Base-by-base conservation (phyloP, 768 basidiomycete species). In the Boletus vermiculosoides region DNA sequence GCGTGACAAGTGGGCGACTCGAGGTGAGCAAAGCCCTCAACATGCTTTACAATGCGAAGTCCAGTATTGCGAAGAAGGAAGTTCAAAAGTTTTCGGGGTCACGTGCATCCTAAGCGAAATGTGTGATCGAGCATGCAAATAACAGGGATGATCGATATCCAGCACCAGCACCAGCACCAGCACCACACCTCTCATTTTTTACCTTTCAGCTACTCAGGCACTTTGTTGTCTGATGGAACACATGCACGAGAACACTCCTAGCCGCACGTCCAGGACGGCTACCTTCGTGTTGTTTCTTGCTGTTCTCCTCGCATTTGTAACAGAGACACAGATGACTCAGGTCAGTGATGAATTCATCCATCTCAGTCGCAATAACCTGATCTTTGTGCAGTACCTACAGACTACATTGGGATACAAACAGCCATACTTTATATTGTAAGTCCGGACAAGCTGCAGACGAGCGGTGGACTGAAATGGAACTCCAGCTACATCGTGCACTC, bases 361-460 rank as follows among this genome's bases (percentile, higher is more conserved):
- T 46, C n/a, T 18, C 28, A 25, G 13, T 25, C 30, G 13, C 28
- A 28, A 18, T 45, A 16, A 33, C 39, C 52, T 66, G 30, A 66
- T 33, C 45, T 7, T 50, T 39, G 45, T 54, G 42, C 59, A 94
- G 91, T 87, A 93, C 73, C 84, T 96, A 15, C 90, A 94, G 71
- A 84, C 84, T 1, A 80, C 79, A 1, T 74, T 92, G 31, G 83
- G 78, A 34, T 99, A 90, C 74, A 80, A 85, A 51, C 91, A 97
- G 57, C 92, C 96, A 0, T 96, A 86, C 78, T 88, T 98, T 65
- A 77, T 92, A 59, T 92, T 94, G 92, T 92, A 64, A 59, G 89
- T 69, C 16, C 10, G 44, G 10, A 15, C n/a, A 44, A 5, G 4
- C 30, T 25, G 30, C 45, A n/a, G 13, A 23, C 23, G 9, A 33